phyloP scores from a whole-genome alignment of 495 filamentous ascomycete species.

The Monascus purpureus region DNA sequence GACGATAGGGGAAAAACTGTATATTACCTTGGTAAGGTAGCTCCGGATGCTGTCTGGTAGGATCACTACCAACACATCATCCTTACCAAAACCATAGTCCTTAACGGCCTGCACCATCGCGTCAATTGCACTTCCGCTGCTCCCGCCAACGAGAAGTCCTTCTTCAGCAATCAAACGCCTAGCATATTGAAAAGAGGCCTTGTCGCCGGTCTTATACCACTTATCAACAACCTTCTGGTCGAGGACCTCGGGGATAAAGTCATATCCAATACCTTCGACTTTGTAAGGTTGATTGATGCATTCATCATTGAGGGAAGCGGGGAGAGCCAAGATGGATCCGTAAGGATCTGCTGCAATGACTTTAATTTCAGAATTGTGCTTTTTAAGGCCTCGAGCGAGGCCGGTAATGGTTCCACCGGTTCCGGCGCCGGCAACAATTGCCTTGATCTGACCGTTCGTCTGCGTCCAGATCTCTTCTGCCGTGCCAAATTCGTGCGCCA shows the following conservation, averaged over 20 bases:
- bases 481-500: slow-evolving; percentile 88
- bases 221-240: slow-evolving; percentile 69
- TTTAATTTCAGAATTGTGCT: slow-evolving; percentile 70
- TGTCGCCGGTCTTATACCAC: slow-evolving; percentile 97
- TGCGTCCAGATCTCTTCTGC: slow-evolving; percentile 95
- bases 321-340: slow-evolving; percentile 76
- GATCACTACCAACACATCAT: slow-evolving; percentile 77
- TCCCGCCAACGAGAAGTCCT: slow-evolving; percentile 86
- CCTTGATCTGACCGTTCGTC: slow-evolving; percentile 70
- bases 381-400: slow-evolving; percentile 69
- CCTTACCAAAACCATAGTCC: slow-evolving; percentile 57
- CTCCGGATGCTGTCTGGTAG: slow-evolving; percentile 91
- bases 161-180: slow-evolving; percentile 87
- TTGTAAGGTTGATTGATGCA: slow-evolving; percentile 79
- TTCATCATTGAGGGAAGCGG: slow-evolving; percentile 60
- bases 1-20: background rate
- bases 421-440: slow-evolving; percentile 81
- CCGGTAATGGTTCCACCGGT: slow-evolving; percentile 95
- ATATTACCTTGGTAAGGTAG: slow-evolving; percentile 80
- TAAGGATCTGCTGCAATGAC: slow-evolving; percentile 85
- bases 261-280: slow-evolving; percentile 97
- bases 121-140: slow-evolving; percentile 83
- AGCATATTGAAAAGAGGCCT: slow-evolving; percentile 79
- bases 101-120: slow-evolving; percentile 68
- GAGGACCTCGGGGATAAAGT: slow-evolving; percentile 92